Conservation (phyloP, 2,329 filamentous ascomycete genomes). For the Botryosphaeria dothidea region DNA sequence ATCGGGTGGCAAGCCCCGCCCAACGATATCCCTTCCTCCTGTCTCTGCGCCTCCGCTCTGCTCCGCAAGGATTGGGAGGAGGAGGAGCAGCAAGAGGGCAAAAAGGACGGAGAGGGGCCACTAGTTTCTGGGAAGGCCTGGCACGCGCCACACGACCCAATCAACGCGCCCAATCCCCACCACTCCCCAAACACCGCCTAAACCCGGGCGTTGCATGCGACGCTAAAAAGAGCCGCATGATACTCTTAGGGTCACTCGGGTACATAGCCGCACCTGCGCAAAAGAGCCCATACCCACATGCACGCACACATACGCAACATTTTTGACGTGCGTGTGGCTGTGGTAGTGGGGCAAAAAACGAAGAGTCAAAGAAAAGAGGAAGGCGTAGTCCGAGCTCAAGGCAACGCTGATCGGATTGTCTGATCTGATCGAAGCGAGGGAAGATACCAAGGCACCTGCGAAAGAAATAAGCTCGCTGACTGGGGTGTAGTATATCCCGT, state of each 20-base stretch:
- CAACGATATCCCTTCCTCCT: too few relatives aligned
- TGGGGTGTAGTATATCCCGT: background rate
- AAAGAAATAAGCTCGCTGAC: background rate
- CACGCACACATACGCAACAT: background rate
- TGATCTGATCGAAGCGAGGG: background rate
- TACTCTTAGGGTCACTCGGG: background rate
- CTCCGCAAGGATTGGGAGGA: background rate
- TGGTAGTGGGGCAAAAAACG: background rate
- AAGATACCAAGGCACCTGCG: background rate
- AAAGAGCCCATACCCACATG: too few relatives aligned
- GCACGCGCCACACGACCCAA: background rate
- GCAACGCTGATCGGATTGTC: too few relatives aligned
- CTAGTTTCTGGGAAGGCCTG: background rate
- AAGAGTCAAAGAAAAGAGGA: background rate
- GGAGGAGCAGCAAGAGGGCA: background rate
- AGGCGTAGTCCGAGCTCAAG: background rate
- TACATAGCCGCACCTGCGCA: background rate
- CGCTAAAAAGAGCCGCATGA: conserved; percentile 1
- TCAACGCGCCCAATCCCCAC: background rate
- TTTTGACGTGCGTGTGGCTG: background rate
- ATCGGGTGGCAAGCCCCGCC: too few relatives aligned
- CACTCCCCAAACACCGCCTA: too few relatives aligned
- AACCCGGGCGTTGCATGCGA: background rate
- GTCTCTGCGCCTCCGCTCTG: background rate
- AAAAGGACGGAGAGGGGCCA: background rate